Evolutionary conservation across 2,329 filamentous ascomycete genomes (phyloP), one percentile per base, ranked within the genome.

Genomic region (Neoarthrinium moseri): DNA sequence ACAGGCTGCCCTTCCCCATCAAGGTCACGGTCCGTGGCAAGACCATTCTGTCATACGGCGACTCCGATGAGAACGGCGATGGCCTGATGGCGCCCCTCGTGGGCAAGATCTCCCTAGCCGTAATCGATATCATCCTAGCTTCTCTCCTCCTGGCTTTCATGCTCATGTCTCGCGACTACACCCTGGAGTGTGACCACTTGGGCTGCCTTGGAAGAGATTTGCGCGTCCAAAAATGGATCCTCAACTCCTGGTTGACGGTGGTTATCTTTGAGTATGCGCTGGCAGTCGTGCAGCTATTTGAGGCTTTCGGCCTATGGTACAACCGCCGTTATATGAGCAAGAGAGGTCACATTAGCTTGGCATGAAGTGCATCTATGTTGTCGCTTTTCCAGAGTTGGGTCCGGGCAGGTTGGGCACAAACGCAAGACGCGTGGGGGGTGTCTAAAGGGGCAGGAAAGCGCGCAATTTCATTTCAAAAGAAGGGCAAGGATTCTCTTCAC

Each of bases 301-400:
- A 45, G 33, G 47, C 37, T n/a, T 11, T 45, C 10, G 39, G 47
- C 18, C 41, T 49, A 36, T 49, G 47, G 47, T 49, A 46, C 7
- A 45, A 46, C 35, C 32, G 33, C 11, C 43, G 43, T 4, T 46
- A 42, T 22, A 10, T 49, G 32, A 49, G 43, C 18, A 49, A 49
- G 26, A 30, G 43, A 33, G 47, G 47, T 7, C 47, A 38, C 15
- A 49, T 49, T 27, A 49, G 47, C 20, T 32, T 49, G 37, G 43
- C 47, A 7, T 48, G 21, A 43, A 11, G 11, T 18, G 10, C 6
- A 12, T 29, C 23, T 22, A n/a, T n/a, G n/a, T n/a, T n/a, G n/a
- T n/a, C n/a, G n/a, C n/a, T n/a, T n/a, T n/a, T n/a, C n/a, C n/a
- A n/a, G n/a, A n/a, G n/a, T n/a, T n/a, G n/a, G n/a, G n/a, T n/a